Base-by-base conservation (phyloP, 2,329 filamentous ascomycete genomes). In the Neonectria faginata region DNA sequence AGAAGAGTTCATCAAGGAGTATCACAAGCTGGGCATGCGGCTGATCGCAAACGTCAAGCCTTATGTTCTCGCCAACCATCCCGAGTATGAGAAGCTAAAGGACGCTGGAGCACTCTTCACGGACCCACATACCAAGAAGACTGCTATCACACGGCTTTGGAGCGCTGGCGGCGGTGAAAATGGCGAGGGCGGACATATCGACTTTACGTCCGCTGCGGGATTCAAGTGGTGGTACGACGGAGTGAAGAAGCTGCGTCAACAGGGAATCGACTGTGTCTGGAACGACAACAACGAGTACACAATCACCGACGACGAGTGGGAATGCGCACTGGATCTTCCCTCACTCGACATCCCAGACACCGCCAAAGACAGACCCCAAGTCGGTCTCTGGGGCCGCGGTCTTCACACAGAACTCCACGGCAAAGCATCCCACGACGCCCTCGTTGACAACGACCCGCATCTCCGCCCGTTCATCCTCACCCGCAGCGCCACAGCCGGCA, bases 211-310 rank as follows among this genome's bases (percentile, higher is more conserved):
- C 0, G 81, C 85, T 22, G 84, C 84, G 0, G 90, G 88, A 0
- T 92, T 88, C 72, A 80, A 88, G 16, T 93, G 89, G 88, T 93
- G 91, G 91, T 90, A 87, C 65, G 81, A 91, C 1, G 90, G 91
- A 2, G 86, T 91, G 9, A 84, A 86, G 63, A 84, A 83, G 54
- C 81, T 93, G 1, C 87, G 87, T 59, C 79, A 85, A 27, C 79
- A 87, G 9, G 90, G 90, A 1, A 90, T 93, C 60, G 90, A 92
- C 68, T 90, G 85, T 52, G 92, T 92, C 79, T 93, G 91, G 91
- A 93, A 93, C 68, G 91, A 93, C 74, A 93, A 93, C 77, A 93
- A 92, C 69, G 91, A 93, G 75, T 93, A 92, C 75, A 89, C 87
- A 0, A 83, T 91, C 3, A 84, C 88, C 0, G 82, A 87, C 65